Percentiles rank a stretch among this genome's conserved stretches.
Evolutionary conservation across 208 protist genomes (phyloP).

Genomic region (Kentomonas sorsogonicus): DNA sequence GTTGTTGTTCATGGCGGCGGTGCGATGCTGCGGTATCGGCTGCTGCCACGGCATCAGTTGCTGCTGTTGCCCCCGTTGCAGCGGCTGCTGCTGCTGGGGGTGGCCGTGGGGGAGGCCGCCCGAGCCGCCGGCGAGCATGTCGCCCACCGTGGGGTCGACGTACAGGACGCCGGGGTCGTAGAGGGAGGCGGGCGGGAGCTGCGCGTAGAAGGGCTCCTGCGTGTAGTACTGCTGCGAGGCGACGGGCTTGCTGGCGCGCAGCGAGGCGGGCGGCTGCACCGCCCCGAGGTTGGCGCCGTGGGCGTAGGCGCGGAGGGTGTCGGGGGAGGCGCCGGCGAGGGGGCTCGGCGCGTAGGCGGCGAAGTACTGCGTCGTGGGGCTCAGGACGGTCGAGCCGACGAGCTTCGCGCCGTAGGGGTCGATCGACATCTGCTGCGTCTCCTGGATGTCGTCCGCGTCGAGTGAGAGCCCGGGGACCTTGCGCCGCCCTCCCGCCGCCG

Average conservation of each 20-base stretch:
- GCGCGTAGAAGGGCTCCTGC: constrained; percentile 52
- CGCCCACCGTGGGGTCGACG: constrained; percentile 20
- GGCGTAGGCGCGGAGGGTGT: constrained; percentile 72
- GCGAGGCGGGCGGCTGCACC: constrained; percentile 7
- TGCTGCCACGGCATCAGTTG: constrained; percentile 13
- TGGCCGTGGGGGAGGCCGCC: constrained; percentile 10
- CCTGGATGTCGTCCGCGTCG: constrained; percentile 60
- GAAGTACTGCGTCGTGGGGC: constrained; percentile 83
- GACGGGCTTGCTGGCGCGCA: constrained; percentile 22
- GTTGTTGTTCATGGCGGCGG: too few species aligned
- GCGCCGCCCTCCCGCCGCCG: background rate
- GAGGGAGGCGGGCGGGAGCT: constrained; percentile 1
- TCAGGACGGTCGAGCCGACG: constrained; percentile 52
- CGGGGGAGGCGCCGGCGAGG: constrained; percentile 67
- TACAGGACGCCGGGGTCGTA: constrained; percentile 8
- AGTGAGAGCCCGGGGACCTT: constrained; percentile 33
- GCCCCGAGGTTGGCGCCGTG: constrained; percentile 16
- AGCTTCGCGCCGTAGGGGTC: constrained; percentile 75
- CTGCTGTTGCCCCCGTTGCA: constrained; percentile 10
- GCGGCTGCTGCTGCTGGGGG: constrained; percentile 20
- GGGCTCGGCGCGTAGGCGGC: constrained; percentile 79
- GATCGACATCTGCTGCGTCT: constrained; percentile 63
- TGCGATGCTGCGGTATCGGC: too few species aligned
- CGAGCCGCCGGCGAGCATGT: constrained; percentile 16
- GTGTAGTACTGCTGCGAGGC: constrained; percentile 85